Conservation (phyloP, 345 rosid species). For the Carallia pectinifolia region DNA sequence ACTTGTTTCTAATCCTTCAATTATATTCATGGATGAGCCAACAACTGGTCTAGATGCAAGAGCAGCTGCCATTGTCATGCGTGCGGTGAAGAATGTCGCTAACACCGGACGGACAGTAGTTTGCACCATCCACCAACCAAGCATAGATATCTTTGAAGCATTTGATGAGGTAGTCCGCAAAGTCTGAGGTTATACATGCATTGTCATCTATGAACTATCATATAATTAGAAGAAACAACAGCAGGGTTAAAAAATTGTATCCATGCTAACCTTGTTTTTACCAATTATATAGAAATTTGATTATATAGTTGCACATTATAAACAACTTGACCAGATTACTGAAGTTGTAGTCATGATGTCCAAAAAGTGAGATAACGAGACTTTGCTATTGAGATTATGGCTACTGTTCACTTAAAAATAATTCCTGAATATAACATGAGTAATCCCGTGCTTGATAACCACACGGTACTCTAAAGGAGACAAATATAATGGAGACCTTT, state of each 20-base stretch:
- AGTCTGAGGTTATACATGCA: neutral
- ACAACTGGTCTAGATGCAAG: slow-evolving; percentile 66
- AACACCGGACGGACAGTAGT: slow-evolving; percentile 45
- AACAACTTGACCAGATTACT: too few species aligned
- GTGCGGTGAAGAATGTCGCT: slow-evolving; percentile 51
- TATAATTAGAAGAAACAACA: too few species aligned
- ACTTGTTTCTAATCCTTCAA: slow-evolving; percentile 55
- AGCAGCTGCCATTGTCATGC: slow-evolving; percentile 66
- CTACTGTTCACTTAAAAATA: too few species aligned
- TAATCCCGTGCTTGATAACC: too few species aligned
- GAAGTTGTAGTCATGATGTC: too few species aligned
- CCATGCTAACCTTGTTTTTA: too few species aligned
- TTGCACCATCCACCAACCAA: slow-evolving; percentile 65
- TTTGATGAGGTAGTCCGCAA: slow-evolving; percentile 46
- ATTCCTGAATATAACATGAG: too few species aligned
- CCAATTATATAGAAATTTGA: neutral
- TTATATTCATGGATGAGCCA: slow-evolving; percentile 68
- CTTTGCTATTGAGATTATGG: too few species aligned
- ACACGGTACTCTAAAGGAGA: too few species aligned
- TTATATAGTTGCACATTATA: too few species aligned
- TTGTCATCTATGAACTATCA: neutral
- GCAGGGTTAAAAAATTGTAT: neutral
- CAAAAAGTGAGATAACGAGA: too few species aligned
- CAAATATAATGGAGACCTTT: too few species aligned
- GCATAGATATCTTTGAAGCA: slow-evolving; percentile 56